Conservation (phyloP, 495 filamentous ascomycete genomes). For the Bacidia gigantensis region DNA sequence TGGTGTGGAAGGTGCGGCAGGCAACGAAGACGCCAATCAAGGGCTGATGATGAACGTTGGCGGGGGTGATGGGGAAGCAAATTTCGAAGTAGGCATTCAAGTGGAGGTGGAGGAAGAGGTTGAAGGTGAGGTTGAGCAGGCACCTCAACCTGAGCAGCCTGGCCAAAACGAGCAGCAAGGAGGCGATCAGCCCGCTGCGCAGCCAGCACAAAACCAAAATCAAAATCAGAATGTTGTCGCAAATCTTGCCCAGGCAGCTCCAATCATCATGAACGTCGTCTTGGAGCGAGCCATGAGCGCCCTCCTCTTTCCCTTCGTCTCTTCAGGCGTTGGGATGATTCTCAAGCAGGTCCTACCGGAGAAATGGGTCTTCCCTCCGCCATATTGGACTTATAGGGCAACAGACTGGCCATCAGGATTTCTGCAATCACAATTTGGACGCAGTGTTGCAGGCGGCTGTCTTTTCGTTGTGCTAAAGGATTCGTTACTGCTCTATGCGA, state of each 20-base stretch:
- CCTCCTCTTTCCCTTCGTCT: slow-evolving; percentile 47
- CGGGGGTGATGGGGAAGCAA: slow-evolving; percentile 25
- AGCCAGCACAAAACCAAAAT: slow-evolving; percentile 1
- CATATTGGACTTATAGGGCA: slow-evolving; percentile 15
- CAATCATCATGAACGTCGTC: slow-evolving; percentile 37
- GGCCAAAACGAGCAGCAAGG: slow-evolving; percentile 3
- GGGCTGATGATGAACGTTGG: slow-evolving; percentile 19
- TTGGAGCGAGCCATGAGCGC: slow-evolving; percentile 47
- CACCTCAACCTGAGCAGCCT: slow-evolving; percentile 15
- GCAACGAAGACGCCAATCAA: slow-evolving; percentile 18
- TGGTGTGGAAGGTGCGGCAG: slow-evolving; percentile 26
- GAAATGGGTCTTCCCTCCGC: slow-evolving; percentile 42
- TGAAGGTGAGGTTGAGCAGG: slow-evolving; percentile 28
- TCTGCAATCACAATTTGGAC: slow-evolving; percentile 61
- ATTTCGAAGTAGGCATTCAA: slow-evolving; percentile 31
- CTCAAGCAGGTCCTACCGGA: slow-evolving; percentile 47
- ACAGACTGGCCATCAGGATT: slow-evolving; percentile 34
- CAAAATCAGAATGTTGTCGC: slow-evolving; percentile 1
- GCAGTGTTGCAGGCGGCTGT: slow-evolving; percentile 68
- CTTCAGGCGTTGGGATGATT: slow-evolving; percentile 52
- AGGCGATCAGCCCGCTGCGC: not conserved
- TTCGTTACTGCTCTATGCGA: slow-evolving; percentile 56
- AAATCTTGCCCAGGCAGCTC: slow-evolving; percentile 23
- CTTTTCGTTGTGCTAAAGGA: slow-evolving; percentile 68
- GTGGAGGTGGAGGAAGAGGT: slow-evolving; percentile 28